These are phyloP conservation scores for Scleroderma bovista DNA, from an alignment of 768 basidiomycete species.

Conservation along the genomic window DNA sequence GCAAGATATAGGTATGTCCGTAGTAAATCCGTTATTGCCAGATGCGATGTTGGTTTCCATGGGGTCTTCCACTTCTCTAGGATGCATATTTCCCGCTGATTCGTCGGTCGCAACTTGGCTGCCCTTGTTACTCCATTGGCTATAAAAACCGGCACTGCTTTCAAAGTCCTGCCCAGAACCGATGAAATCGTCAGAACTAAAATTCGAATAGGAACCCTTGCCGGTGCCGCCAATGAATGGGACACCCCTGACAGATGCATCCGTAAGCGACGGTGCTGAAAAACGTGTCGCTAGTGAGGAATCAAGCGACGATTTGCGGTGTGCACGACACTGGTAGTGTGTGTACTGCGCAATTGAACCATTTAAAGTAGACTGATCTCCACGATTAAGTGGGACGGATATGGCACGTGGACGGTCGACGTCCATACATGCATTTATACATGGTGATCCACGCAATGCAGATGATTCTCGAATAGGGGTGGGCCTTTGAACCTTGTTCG, in stretches of 20 bases:
- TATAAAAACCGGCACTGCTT: conserved; percentile 9
- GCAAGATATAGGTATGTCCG: neutral
- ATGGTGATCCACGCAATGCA: conserved; percentile 1
- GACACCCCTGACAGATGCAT: neutral
- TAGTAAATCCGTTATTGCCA: neutral
- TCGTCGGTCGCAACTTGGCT: conserved; percentile 3
- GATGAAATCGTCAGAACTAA: conserved; percentile 11
- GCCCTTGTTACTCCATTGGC: conserved; percentile 7
- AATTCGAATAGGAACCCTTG: conserved; percentile 10
- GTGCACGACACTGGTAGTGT: neutral
- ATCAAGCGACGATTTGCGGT: conserved; percentile 5
- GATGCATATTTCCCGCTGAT: conserved; percentile 1
- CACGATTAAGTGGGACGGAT: conserved; percentile 15
- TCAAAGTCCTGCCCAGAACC: conserved; percentile 11
- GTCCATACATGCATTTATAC: conserved; percentile 2
- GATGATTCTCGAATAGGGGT: conserved; percentile 6
- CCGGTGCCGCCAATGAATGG: conserved; percentile 4
- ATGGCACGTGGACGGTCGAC: conserved; percentile 18
- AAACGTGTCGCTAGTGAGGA: conserved; percentile 14
- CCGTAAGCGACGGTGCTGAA: conserved; percentile 15
- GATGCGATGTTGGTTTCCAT: conserved; percentile 1
- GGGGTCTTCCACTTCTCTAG: neutral
- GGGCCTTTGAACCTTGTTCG: conserved; percentile 3
- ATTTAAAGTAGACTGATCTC: neutral
- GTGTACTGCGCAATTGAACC: neutral